Conservation (phyloP, 2,329 filamentous ascomycete species). For the Fusarium sambucinum region DNA sequence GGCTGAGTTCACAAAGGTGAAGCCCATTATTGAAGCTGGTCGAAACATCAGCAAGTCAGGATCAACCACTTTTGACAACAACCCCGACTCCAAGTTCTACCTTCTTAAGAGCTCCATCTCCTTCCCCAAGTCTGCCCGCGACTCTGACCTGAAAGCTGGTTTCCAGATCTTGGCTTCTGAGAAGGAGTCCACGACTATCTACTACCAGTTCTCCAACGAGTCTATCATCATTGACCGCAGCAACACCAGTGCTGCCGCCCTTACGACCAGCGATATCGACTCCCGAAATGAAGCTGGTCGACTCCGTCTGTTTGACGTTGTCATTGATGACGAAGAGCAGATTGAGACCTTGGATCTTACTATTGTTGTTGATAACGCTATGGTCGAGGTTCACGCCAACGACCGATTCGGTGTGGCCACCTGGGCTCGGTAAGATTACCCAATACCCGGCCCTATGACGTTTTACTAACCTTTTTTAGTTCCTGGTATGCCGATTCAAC, state of each 20-base stretch:
- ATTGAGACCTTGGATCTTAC: constrained; percentile 56
- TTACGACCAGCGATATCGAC: constrained; percentile 55
- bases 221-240: constrained; percentile 56
- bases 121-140: constrained; percentile 53
- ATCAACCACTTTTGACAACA: constrained; percentile 20
- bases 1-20: constrained; percentile 48
- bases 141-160: constrained; percentile 54
- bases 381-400: constrained; percentile 57
- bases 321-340: constrained; percentile 42
- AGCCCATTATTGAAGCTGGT: constrained; percentile 42
- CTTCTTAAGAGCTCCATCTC: constrained; percentile 53
- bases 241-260: constrained; percentile 56
- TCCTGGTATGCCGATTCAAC: constrained; percentile 54
- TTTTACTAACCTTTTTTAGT: constrained; percentile 43
- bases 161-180: constrained; percentile 57
- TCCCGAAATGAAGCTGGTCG: constrained; percentile 54
- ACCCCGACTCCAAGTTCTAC: constrained; percentile 54
- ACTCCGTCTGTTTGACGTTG: constrained; percentile 57
- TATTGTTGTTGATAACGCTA: constrained; percentile 56
- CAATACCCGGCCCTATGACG: neutral
- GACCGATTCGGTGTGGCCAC: constrained; percentile 57
- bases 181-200: constrained; percentile 56
- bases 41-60: constrained; percentile 39
- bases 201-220: constrained; percentile 61
- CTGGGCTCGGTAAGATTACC: constrained; percentile 56